These are phyloP conservation scores for Pseudocercospora musae DNA, from an alignment of 2,329 filamentous ascomycete genomes.

Conservation along the genomic window DNA sequence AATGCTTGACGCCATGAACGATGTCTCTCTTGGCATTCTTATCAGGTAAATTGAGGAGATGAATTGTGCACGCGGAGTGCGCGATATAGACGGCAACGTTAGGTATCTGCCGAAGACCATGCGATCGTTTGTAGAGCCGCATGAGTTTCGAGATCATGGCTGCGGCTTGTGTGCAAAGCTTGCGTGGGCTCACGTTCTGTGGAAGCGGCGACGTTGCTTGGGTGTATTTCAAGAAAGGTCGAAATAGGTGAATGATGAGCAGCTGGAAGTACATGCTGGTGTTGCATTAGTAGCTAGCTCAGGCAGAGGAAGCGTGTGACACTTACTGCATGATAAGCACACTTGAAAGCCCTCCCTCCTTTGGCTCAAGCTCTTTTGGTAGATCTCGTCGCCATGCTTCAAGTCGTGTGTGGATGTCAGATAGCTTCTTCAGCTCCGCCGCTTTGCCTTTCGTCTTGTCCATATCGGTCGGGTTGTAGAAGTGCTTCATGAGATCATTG, in stretches of 20 bases:
- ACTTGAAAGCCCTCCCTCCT: constrained; percentile 83
- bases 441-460: constrained; percentile 68
- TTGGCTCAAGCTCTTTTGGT: constrained; percentile 82
- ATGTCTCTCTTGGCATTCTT: constrained; percentile 88
- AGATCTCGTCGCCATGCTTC: constrained; percentile 85
- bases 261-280: constrained; percentile 94
- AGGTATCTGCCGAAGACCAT: constrained; percentile 88
- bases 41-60: constrained; percentile 87
- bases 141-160: constrained; percentile 90
- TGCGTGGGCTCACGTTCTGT: constrained; percentile 80
- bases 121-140: constrained; percentile 86
- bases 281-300: constrained; percentile 24
- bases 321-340: constrained; percentile 84
- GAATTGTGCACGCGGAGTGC: constrained; percentile 91
- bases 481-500: constrained; percentile 81
- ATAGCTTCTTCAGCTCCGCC: constrained; percentile 84
- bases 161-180: constrained; percentile 86
- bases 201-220: constrained; percentile 79
- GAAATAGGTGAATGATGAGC: constrained; percentile 91
- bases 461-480: constrained; percentile 75
- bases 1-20: constrained; percentile 81
- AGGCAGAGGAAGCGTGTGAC: not conserved
- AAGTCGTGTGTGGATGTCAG: constrained; percentile 82
- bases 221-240: constrained; percentile 89
- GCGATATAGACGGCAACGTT: constrained; percentile 96